Evolutionary conservation across 805 yeast species (phyloP), one percentile per base, ranked within the genome.

Genomic region (Huiozyma naganishii): DNA sequence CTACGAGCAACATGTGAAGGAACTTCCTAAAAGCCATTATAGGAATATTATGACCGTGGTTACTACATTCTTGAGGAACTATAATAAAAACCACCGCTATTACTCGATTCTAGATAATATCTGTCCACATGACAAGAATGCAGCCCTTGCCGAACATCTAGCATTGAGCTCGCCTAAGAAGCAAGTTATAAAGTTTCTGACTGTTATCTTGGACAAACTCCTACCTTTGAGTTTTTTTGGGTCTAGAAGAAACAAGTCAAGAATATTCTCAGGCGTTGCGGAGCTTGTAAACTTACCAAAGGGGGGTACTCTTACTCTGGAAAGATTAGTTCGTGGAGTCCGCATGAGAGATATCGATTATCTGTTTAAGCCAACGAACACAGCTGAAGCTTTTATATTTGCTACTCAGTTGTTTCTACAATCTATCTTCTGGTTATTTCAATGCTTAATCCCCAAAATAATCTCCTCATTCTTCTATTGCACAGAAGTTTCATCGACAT

Each of bases 381-480:
- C 28, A 7, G 29, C 11, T 12, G 33, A 32, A 17, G 29, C 12
- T 29, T 29, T 6, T 23, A 34, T 12, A 12, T 34, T 17, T 10
- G 37, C 17, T 8, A 34, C 11, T 8, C 8, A 8, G 13, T 12
- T 41, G 5, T 35, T 29, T 6, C 8, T 10, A 29, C 29, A 17
- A 9, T 41, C 84, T 40, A 28, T 83, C 1, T 40, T 41, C 1
- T 89, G 95, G 95, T 40, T 82, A 1, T 73, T 82, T 36, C 48
- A 60, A 0, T 35, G 32, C 0, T 69, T 79, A 41, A 49, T 84
- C 0, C 63, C 72, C 6, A 68, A 64, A 12, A 46, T 83, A 1
- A 50, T 84, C 0, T 59, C 66, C 0, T 59, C 73, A 0, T 76
- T 74, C 52, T 88, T 86, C 65, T 80, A 83, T 54, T 79, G 81